Evolutionary conservation across 169 alveolate genomes (phyloP).

Genomic region (Cryptosporidium parvum): DNA sequence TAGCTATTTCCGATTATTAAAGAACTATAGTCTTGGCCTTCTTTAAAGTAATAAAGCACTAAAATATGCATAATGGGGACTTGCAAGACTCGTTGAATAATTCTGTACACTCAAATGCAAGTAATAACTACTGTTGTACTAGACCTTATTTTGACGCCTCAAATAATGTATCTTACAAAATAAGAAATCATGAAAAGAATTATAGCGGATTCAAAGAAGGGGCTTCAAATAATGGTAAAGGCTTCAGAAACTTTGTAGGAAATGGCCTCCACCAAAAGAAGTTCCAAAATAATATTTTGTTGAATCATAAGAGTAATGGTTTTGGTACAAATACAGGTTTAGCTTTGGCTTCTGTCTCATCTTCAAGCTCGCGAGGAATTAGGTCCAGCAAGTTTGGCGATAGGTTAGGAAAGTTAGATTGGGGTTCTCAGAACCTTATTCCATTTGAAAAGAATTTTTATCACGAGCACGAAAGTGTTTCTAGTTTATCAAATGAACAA

Average conservation of each 20-base stretch:
- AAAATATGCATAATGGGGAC: conserved; percentile 52
- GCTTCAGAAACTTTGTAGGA: background rate
- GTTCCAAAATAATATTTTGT: conserved; percentile 7
- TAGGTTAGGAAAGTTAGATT: conserved; percentile 85
- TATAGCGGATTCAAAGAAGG: conserved; percentile 11
- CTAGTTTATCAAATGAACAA: conserved; percentile 85
- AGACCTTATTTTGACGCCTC: conserved; percentile 13
- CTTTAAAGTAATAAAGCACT: background rate
- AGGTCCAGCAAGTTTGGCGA: conserved; percentile 82
- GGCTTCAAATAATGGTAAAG: conserved; percentile 21
- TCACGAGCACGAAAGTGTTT: conserved; percentile 90
- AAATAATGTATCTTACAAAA: conserved; percentile 7
- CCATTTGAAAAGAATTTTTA: conserved; percentile 94
- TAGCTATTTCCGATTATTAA: conserved; percentile 11
- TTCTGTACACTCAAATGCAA: conserved; percentile 1
- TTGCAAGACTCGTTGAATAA: conserved; percentile 16
- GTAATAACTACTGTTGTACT: background rate
- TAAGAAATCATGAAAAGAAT: conserved; percentile 1
- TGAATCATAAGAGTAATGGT: conserved; percentile 6
- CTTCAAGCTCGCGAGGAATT: conserved; percentile 30
- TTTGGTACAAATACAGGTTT: conserved; percentile 6
- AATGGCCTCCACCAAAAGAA: conserved; percentile 15
- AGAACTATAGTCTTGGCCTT: conserved; percentile 4
- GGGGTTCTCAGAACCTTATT: conserved; percentile 86
- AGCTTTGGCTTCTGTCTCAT: conserved; percentile 17